Evolutionary conservation across 352 stramenopile genomes (phyloP).

Genomic region (Detonula confervacea): DNA sequence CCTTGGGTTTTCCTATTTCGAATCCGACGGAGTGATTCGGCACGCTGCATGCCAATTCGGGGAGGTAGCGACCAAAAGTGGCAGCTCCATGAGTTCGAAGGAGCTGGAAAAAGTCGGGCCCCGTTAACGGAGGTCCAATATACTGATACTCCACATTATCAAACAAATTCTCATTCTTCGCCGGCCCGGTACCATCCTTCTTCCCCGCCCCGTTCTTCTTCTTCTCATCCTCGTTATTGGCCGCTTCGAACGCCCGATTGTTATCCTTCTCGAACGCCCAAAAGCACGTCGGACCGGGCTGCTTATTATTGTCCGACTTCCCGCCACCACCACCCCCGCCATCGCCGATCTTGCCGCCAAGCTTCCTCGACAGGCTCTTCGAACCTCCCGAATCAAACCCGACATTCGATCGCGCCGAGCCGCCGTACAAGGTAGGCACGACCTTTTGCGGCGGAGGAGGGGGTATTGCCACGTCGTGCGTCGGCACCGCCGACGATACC

Average conservation of each 20-base stretch:
- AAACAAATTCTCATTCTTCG: constrained; percentile 34
- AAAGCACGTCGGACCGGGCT: too few relatives aligned
- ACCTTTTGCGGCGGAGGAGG: not conserved
- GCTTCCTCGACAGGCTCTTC: too few relatives aligned
- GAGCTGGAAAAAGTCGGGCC: constrained; percentile 51
- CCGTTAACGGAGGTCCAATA: constrained; percentile 29
- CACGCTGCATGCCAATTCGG: constrained; percentile 55
- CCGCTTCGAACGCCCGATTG: too few relatives aligned
- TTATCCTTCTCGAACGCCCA: constrained; percentile 3
- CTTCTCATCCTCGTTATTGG: too few relatives aligned
- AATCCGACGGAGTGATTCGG: constrained; percentile 54
- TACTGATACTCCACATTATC: constrained; percentile 56
- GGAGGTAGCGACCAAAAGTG: constrained; percentile 56
- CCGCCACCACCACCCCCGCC: too few relatives aligned
- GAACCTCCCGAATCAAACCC: too few relatives aligned
- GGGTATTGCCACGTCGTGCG: constrained; percentile 17
- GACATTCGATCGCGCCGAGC: too few relatives aligned
- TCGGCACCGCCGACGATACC: constrained; percentile 28
- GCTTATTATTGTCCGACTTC: too few relatives aligned
- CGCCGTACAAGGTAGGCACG: too few relatives aligned
- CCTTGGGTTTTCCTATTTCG: constrained; percentile 40
- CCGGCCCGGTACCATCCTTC: not conserved
- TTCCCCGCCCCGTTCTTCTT: not conserved
- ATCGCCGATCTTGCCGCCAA: too few relatives aligned
- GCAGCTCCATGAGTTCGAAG: constrained; percentile 44